A percentile compares a stretch with the other conserved stretches of the same genome.
phyloP scores from a whole-genome alignment of 1,284 basidiomycete genomes.

The Sanghuangporus baumii region DNA sequence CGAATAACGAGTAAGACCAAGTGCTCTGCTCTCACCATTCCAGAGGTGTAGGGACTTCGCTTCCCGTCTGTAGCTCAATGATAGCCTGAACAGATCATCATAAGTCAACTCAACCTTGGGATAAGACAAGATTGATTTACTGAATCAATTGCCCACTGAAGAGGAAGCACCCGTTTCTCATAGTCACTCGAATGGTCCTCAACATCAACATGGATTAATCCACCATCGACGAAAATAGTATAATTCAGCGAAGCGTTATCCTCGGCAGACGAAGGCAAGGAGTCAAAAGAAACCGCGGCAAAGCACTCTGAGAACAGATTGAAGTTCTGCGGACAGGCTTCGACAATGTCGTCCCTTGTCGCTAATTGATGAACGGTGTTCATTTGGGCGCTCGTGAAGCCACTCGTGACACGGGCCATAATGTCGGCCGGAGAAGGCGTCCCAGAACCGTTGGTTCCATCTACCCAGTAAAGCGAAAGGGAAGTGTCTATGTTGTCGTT shows the following conservation, averaged over 20 bases:
- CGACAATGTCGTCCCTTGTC: conserved; percentile 44
- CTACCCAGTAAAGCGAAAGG: conserved; percentile 56
- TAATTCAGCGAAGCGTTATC: conserved; percentile 50
- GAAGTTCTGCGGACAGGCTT: conserved; percentile 69
- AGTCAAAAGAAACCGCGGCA: conserved; percentile 62
- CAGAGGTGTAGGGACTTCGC: conserved; percentile 44
- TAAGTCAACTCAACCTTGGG: not conserved
- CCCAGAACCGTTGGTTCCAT: conserved; percentile 49
- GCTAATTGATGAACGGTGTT: conserved; percentile 41
- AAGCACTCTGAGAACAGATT: conserved; percentile 66
- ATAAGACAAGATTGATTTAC: conserved; percentile 29
- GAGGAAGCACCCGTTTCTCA: conserved; percentile 59
- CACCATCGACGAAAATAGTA: conserved; percentile 63
- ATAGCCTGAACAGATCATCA: conserved; percentile 42
- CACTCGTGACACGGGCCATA: conserved; percentile 49
- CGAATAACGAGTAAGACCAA: not conserved
- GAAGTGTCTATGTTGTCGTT: conserved; percentile 45
- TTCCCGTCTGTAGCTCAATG: conserved; percentile 58
- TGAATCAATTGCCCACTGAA: conserved; percentile 75
- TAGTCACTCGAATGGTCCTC: conserved; percentile 61
- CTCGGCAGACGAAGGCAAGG: conserved; percentile 40
- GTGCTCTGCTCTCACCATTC: conserved; percentile 36
- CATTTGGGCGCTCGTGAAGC: conserved; percentile 41
- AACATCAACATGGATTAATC: conserved; percentile 61
- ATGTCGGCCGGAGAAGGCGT: conserved; percentile 48